phyloP scores from a whole-genome alignment of 75 land plant genomes.

The Isoetes taiwanensis region DNA sequence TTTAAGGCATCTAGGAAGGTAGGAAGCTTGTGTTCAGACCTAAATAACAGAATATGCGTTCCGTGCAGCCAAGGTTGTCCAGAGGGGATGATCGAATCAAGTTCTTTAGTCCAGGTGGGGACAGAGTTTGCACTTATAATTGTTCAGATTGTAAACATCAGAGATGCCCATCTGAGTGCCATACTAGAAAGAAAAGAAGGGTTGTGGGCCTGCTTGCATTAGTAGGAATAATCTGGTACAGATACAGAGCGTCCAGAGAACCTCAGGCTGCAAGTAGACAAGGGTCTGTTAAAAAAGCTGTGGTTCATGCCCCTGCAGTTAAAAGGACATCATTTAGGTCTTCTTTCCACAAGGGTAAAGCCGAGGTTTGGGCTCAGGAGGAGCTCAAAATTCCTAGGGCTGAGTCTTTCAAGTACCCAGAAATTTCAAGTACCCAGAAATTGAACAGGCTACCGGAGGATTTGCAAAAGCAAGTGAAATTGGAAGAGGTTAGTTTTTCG shows the following conservation, averaged over 20 bases:
- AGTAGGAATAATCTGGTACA: conserved; percentile 16
- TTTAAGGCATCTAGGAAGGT: no score
- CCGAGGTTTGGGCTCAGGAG: no score
- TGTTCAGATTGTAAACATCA: conserved; percentile 35
- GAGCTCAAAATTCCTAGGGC: conserved; percentile 53
- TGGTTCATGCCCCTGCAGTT: no score
- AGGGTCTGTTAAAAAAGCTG: no score
- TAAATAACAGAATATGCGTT: conserved; percentile 33
- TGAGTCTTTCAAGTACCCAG: conserved; percentile 40
- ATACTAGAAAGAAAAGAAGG: neutral
- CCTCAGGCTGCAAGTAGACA: no score
- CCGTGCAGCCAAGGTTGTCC: conserved; percentile 42
- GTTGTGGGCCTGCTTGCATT: no score
- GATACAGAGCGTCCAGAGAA: conserved; percentile 7
- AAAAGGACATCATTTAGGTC: no score
- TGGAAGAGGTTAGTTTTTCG: conserved; percentile 76
- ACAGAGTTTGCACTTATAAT: conserved; percentile 35
- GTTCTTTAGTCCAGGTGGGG: conserved; percentile 21
- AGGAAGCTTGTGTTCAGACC: conserved; percentile 21
- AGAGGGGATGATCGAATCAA: conserved; percentile 21
- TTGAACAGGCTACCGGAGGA: conserved; percentile 52
- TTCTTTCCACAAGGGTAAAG: no score
- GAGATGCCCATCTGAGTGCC: conserved; percentile 30
- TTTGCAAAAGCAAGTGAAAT: conserved; percentile 51
- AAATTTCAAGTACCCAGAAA: conserved; percentile 55